Conservation (phyloP, 2,329 filamentous ascomycete genomes). For the Clathrospora elynae region DNA sequence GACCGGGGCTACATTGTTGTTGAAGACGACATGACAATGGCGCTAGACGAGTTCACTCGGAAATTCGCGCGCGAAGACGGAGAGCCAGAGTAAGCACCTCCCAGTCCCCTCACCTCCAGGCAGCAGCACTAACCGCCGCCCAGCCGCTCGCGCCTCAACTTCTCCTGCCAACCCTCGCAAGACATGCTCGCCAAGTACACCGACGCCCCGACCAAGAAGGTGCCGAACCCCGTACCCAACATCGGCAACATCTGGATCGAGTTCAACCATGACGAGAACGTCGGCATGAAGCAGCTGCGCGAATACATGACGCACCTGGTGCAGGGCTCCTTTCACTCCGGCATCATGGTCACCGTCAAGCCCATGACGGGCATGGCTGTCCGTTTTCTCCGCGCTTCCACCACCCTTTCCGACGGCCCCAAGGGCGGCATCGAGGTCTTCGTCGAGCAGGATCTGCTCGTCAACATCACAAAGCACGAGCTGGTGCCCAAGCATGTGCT, state of each 20-base stretch:
- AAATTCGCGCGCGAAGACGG: slow-evolving; percentile 76
- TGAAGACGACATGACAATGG: slow-evolving; percentile 85
- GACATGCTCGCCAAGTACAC: slow-evolving; percentile 86
- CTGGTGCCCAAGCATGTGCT: slow-evolving; percentile 92
- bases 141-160: slow-evolving; percentile 83
- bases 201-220: slow-evolving; percentile 68
- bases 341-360: slow-evolving; percentile 85
- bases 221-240: slow-evolving; percentile 72
- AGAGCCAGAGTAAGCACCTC: slow-evolving; percentile 69
- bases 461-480: slow-evolving; percentile 98
- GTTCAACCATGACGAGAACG: slow-evolving; percentile 78
- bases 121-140: slow-evolving; percentile 4
- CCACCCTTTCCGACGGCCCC: slow-evolving; percentile 53
- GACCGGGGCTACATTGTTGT: slow-evolving; percentile 92
- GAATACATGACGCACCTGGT: slow-evolving; percentile 82
- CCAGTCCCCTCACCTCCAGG: slow-evolving; percentile 1
- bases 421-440: slow-evolving; percentile 94
- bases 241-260: slow-evolving; percentile 92
- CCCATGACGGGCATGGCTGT: slow-evolving; percentile 79
- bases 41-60: slow-evolving; percentile 77
- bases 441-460: slow-evolving; percentile 90
- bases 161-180: slow-evolving; percentile 82
- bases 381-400: slow-evolving; percentile 40
- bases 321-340: slow-evolving; percentile 81
- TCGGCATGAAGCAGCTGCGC: slow-evolving; percentile 92